These are phyloP conservation scores for Fusarium camptoceras DNA, from an alignment of 2,329 filamentous ascomycete genomes.

Conservation along the genomic window DNA sequence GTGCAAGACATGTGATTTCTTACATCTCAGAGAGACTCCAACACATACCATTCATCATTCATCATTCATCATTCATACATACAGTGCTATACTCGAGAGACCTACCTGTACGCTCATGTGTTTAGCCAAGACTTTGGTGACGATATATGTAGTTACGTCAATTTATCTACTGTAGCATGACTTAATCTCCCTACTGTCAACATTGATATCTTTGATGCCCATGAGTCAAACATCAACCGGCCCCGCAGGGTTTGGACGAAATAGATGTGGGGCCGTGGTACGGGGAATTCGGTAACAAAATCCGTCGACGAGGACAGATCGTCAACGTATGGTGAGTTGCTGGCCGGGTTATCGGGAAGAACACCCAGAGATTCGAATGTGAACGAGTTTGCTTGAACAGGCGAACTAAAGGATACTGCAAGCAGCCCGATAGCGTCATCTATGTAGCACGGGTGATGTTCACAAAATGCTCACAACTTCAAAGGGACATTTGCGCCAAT, in stretches of 20 bases:
- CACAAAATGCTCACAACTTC: not conserved
- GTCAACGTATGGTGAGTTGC: too few species aligned
- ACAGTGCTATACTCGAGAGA: not conserved
- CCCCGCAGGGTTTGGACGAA: conserved; percentile 5
- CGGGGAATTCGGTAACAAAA: conserved; percentile 9
- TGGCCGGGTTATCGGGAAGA: not conserved
- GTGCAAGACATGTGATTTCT: conserved; percentile 25
- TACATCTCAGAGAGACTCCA: conserved; percentile 12
- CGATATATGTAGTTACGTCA: conserved; percentile 3
- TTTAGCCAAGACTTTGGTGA: not conserved
- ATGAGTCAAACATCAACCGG: conserved; percentile 3
- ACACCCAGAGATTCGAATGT: not conserved
- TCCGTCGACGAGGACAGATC: conserved; percentile 1
- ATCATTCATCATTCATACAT: not conserved
- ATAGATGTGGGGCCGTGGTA: conserved; percentile 7
- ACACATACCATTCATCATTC: conserved; percentile 20
- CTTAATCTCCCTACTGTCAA: not conserved
- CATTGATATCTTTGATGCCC: not conserved
- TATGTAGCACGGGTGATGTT: not conserved
- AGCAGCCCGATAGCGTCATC: not conserved
- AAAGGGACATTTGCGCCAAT: not conserved
- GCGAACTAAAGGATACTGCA: not conserved
- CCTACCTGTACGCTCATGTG: not conserved
- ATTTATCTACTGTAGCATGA: not conserved
- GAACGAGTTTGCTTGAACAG: not conserved